Conservation (phyloP, 495 filamentous ascomycete genomes). For the Podospora australis region DNA sequence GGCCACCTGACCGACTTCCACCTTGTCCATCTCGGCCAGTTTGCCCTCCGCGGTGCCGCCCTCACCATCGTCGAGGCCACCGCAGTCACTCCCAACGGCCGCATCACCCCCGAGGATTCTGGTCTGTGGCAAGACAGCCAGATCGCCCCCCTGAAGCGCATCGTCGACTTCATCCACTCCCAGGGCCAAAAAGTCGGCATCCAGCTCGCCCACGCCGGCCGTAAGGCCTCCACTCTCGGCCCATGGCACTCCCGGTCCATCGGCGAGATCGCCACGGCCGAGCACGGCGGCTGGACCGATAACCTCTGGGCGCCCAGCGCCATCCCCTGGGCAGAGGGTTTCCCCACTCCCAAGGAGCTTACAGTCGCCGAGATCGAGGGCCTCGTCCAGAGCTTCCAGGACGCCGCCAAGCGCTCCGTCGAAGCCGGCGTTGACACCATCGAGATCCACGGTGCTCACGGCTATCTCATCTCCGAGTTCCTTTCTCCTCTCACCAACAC, state of each 20-base stretch:
- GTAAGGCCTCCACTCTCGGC: slow-evolving; percentile 60
- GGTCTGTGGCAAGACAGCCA: slow-evolving; percentile 69
- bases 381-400: slow-evolving; percentile 54
- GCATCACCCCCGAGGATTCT: slow-evolving; percentile 62
- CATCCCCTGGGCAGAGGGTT: slow-evolving; percentile 39
- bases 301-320: slow-evolving; percentile 48
- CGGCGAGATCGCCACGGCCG: slow-evolving; percentile 37
- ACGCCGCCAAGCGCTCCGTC: slow-evolving; percentile 53
- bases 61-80: slow-evolving; percentile 66
- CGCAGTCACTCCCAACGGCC: slow-evolving; percentile 58
- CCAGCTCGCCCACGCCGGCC: slow-evolving; percentile 68
- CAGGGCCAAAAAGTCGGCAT: slow-evolving; percentile 65
- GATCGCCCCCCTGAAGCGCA: slow-evolving; percentile 54
- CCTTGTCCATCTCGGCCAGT: slow-evolving; percentile 55
- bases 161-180: slow-evolving; percentile 54
- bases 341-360: slow-evolving; percentile 50
- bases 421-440: slow-evolving; percentile 65
- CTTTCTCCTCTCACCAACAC: slow-evolving; percentile 56
- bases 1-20: slow-evolving; percentile 69
- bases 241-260: slow-evolving; percentile 44
- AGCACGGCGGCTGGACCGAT: slow-evolving; percentile 60
- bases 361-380: slow-evolving; percentile 55
- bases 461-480: slow-evolving; percentile 60
- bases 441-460: slow-evolving; percentile 57
- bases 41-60: slow-evolving; percentile 56